These are phyloP conservation scores for Monotropa hypopitys DNA, from an alignment of 179 eudicot species.

Conservation along the genomic window DNA sequence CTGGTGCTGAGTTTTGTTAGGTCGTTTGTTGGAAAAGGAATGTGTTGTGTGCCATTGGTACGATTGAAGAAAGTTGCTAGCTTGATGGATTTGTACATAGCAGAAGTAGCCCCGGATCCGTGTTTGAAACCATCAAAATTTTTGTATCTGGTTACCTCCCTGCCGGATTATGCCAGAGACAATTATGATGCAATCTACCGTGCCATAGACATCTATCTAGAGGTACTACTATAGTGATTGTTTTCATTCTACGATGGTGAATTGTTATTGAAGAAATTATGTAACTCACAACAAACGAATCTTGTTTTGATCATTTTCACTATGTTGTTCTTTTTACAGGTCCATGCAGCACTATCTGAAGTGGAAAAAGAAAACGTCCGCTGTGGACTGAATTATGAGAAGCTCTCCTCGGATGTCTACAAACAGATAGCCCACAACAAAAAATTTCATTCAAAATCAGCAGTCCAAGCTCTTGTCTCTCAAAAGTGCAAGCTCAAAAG, in stretches of 20 bases:
- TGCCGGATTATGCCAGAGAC: constrained; percentile 61
- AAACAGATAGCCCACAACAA: constrained; percentile 39
- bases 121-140: constrained; percentile 51
- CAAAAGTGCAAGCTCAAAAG: constrained; percentile 47
- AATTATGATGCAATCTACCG: constrained; percentile 49
- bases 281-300: too few relatives aligned
- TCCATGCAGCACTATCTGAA: constrained; percentile 47
- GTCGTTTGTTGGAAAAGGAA: constrained; percentile 29
- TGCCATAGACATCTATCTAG: constrained; percentile 61
- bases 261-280: not conserved
- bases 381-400: constrained; percentile 44
- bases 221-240: constrained; percentile 35
- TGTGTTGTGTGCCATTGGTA: constrained; percentile 18
- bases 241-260: not conserved
- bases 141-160: constrained; percentile 33
- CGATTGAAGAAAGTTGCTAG: constrained; percentile 39
- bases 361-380: constrained; percentile 50
- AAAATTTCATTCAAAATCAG: constrained; percentile 45
- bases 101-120: constrained; percentile 85
- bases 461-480: constrained; percentile 38
- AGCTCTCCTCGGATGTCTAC: constrained; percentile 49
- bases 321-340: constrained; percentile 20
- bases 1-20: constrained; percentile 47
- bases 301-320: not conserved
- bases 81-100: constrained; percentile 50